Conservation (phyloP, 495 filamentous ascomycete genomes). For the Daldinia decipiens region DNA sequence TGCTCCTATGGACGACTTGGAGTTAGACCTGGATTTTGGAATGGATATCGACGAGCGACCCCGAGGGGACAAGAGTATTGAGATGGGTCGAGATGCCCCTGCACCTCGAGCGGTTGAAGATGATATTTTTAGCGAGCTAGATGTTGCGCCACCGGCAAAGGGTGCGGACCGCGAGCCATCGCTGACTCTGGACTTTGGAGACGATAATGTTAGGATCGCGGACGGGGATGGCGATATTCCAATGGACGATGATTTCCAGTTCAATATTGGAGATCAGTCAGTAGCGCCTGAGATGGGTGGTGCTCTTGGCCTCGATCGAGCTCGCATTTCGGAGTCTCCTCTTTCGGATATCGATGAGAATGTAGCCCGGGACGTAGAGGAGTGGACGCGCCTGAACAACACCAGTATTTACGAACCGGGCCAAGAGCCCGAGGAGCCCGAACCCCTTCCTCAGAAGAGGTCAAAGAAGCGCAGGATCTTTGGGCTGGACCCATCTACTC, state of each 20-base stretch:
- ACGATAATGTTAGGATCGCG: constrained; percentile 63
- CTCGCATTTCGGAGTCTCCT: constrained; percentile 73
- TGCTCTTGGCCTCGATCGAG: constrained; percentile 56
- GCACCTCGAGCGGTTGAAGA: constrained; percentile 71
- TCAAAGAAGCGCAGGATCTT: constrained; percentile 82
- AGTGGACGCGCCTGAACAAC: constrained; percentile 63
- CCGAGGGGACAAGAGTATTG: constrained; percentile 71
- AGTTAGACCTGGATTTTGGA: constrained; percentile 68
- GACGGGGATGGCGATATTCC: constrained; percentile 69
- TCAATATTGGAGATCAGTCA: constrained; percentile 61
- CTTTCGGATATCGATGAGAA: constrained; percentile 74
- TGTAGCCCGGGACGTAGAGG: constrained; percentile 63
- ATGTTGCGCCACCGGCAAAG: constrained; percentile 60
- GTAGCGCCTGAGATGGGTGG: constrained; percentile 56
- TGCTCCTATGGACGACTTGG: constrained; percentile 63
- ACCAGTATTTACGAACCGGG: constrained; percentile 62
- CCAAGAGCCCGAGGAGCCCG: constrained; percentile 65
- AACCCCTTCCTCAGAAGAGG: constrained; percentile 70
- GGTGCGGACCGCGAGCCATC: constrained; percentile 56
- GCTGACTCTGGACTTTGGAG: constrained; percentile 60
- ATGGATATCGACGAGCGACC: constrained; percentile 63
- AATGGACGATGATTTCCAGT: constrained; percentile 68
- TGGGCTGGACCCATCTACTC: constrained; percentile 71
- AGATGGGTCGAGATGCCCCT: constrained; percentile 85
- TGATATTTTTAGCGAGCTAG: constrained; percentile 75